These are phyloP conservation scores for Thuidium tamariscinum DNA, from an alignment of 225 moss, liverwort and hornwort species.

Conservation along the genomic window DNA sequence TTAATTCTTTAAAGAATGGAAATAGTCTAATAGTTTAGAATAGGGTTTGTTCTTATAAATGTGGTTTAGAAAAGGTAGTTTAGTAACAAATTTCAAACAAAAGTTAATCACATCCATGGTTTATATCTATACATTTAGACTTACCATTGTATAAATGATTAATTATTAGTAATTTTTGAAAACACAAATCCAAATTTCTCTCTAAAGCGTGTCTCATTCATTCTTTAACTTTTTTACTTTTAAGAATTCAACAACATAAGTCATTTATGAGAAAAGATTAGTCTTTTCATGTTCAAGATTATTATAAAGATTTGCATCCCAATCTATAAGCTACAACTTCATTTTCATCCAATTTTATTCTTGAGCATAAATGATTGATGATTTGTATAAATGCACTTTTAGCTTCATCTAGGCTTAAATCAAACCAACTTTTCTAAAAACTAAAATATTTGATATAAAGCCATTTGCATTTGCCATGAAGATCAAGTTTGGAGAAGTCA, in stretches of 20 bases:
- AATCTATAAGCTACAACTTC: too few relatives aligned
- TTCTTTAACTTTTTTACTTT: background rate
- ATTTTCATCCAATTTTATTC: background rate
- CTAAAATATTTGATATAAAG: background rate
- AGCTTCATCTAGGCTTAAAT: too few relatives aligned
- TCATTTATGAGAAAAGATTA: too few relatives aligned
- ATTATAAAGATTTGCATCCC: background rate
- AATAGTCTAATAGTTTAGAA: background rate
- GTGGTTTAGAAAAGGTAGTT: background rate
- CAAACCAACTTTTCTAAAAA: background rate
- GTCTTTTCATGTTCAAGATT: background rate
- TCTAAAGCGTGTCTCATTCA: background rate
- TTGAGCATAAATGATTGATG: background rate
- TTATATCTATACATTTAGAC: background rate
- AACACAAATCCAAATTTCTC: background rate
- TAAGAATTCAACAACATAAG: background rate
- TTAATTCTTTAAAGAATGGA: rapidly evolving
- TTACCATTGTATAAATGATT: background rate
- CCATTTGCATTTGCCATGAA: background rate
- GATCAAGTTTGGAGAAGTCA: background rate
- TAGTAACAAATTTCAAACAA: background rate
- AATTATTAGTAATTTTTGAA: background rate
- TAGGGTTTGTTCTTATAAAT: background rate
- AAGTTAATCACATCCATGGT: background rate
- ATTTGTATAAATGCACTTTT: too few relatives aligned